Base-by-base conservation (phyloP, 129 eudicot genomes). In the Calendula officinalis region DNA sequence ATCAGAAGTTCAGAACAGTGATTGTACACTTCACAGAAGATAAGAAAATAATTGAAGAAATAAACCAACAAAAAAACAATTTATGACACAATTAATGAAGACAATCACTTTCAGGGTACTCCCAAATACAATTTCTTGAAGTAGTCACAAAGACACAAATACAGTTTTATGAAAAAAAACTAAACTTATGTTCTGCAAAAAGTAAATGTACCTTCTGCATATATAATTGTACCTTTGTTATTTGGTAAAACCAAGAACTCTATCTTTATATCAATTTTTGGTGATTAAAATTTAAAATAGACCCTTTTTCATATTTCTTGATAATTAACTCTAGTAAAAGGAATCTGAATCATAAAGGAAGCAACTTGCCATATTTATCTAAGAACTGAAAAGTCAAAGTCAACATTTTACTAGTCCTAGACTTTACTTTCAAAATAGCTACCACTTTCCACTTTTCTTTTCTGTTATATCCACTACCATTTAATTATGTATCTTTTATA, bases 151-250 rank as follows among this genome's bases (percentile, higher is more conserved):
- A 56, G 55, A 41, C 68, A 70, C 60, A 71, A 62, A 63, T 55
- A 51, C 69, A 61, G 30, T 22, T 22, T 22, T 22, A 22, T 22
- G 30, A 22, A 22, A 22, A 22, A 22, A 22, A 22, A 30, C 76
- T 71, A 50, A 69, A 71, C 76, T 71, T 62, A 11, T 51, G 3
- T 41, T 61, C 76, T 62, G 56, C 69, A 71, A 71, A 50, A 71
- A 63, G 63, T 37, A 62, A 44, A 51, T 52, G 56, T 42, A 52
- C 54, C 69, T 71, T 71, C 55, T 62, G 62, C 55, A 62, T 51
- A 60, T 52, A 49, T 60, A 15, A 32, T 38, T 59, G 61, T 70
- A 70, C 50, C 61, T 38, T 52, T 51, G 71, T 39, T 52, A 66
- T 36, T 22, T 15, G 47, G 47, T 48, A 51, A 61, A 35, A 71